Conservation (phyloP, 345 rosid genomes). For the Fremontodendron californicum region DNA sequence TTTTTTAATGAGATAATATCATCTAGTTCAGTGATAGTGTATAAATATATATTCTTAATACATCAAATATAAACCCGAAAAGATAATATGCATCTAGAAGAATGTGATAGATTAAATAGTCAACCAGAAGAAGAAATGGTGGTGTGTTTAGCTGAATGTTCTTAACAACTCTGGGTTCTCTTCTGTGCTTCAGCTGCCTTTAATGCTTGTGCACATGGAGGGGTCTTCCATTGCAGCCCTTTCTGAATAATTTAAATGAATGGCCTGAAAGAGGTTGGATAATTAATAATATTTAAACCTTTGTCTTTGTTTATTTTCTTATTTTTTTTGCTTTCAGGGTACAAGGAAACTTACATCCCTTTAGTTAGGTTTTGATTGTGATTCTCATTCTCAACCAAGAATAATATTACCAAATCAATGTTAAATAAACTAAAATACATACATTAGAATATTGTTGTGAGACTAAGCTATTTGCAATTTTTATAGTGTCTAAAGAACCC, state of each 20-base stretch:
- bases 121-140: slow-evolving; percentile 6
- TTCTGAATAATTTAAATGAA: slow-evolving; percentile 39
- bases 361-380: slow-evolving; percentile 13
- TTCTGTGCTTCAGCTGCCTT: slow-evolving; percentile 33
- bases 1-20: too few relatives aligned
- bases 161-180: slow-evolving; percentile 18
- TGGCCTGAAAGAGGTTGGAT: slow-evolving; percentile 32
- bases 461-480: neutral
- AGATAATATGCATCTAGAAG: slow-evolving; percentile 5
- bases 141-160: slow-evolving; percentile 15
- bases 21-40: too few relatives aligned
- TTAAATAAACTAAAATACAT: neutral
- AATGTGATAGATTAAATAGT: slow-evolving; percentile 14
- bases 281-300: slow-evolving; percentile 24
- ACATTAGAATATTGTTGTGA: neutral
- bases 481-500: neutral
- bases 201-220: slow-evolving; percentile 60
- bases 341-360: slow-evolving; percentile 17
- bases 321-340: slow-evolving; percentile 3
- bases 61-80: too few relatives aligned
- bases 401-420: neutral
- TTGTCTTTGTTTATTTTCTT: slow-evolving; percentile 7
- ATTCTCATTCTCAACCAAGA: slow-evolving; percentile 23
- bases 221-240: slow-evolving; percentile 39
- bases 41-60: too few relatives aligned